phyloP scores from a whole-genome alignment of 1,139 yeast species.

The Debaryomyces coudertii region DNA sequence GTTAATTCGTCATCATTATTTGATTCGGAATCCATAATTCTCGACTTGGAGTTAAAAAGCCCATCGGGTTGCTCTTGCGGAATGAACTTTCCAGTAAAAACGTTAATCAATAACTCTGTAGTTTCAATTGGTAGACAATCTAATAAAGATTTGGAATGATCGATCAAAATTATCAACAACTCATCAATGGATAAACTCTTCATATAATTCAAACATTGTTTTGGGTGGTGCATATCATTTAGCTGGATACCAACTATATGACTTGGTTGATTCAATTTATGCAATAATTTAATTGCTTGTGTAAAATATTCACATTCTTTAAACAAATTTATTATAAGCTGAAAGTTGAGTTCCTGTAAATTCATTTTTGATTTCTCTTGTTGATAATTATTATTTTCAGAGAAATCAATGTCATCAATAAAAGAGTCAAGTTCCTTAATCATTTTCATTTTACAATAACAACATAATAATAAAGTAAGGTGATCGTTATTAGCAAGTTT shows the following conservation, averaged over 20 bases:
- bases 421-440: slow-evolving; percentile 61
- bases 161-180: slow-evolving; percentile 67
- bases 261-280: slow-evolving; percentile 72
- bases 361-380: slow-evolving; percentile 15
- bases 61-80: slow-evolving; percentile 36
- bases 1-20: slow-evolving; percentile 14
- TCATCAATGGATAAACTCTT: slow-evolving; percentile 78
- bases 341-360: slow-evolving; percentile 61
- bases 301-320: slow-evolving; percentile 73
- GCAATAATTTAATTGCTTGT: slow-evolving; percentile 73
- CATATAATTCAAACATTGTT: slow-evolving; percentile 66
- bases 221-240: slow-evolving; percentile 65
- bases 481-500: slow-evolving; percentile 72
- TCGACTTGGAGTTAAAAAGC: slow-evolving; percentile 10
- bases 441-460: slow-evolving; percentile 78
- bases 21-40: slow-evolving; percentile 12
- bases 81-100: slow-evolving; percentile 82
- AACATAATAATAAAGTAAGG: slow-evolving; percentile 76
- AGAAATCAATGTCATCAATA: slow-evolving; percentile 46
- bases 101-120: slow-evolving; percentile 77
- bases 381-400: slow-evolving; percentile 15
- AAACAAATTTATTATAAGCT: slow-evolving; percentile 70
- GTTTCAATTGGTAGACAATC: slow-evolving; percentile 78
- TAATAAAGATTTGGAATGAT: slow-evolving; percentile 66
- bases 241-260: slow-evolving; percentile 78